Conservation (phyloP, 2,329 filamentous ascomycete genomes). For the Botrytis medusae region DNA sequence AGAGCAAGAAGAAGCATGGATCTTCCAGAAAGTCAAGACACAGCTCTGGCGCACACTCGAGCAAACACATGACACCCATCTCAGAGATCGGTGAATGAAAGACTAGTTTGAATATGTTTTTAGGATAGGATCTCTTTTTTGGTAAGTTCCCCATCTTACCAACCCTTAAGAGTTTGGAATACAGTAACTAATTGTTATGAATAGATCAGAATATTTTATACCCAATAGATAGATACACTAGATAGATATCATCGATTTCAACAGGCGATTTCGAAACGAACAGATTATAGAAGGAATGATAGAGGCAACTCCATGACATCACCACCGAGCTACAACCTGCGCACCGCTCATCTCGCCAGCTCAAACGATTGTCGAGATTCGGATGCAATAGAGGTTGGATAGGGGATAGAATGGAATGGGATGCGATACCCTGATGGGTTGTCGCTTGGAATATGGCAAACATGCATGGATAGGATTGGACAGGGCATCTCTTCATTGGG, state of each 20-base stretch:
- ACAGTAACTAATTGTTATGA: neutral
- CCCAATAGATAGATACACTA: constrained; percentile 15
- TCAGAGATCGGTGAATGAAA: constrained; percentile 49
- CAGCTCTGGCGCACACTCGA: constrained; percentile 36
- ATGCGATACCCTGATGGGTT: neutral
- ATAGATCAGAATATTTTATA: constrained; percentile 7
- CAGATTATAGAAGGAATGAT: neutral
- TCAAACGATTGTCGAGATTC: neutral
- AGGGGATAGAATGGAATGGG: neutral
- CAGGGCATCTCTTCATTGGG: neutral
- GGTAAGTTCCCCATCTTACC: neutral
- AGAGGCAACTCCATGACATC: neutral
- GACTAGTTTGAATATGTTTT: neutral
- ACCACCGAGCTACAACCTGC: neutral
- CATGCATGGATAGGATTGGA: constrained; percentile 6
- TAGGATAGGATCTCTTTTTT: constrained; percentile 2
- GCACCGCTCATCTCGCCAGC: neutral
- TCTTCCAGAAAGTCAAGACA: constrained; percentile 38
- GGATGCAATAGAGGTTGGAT: neutral
- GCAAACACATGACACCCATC: constrained; percentile 60
- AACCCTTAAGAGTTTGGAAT: neutral
- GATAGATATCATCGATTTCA: constrained; percentile 12
- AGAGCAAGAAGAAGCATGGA: constrained; percentile 26
- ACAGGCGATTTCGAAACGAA: constrained; percentile 13
- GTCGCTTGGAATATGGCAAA: neutral